Percentiles rank a stretch among this genome's conserved stretches.
phyloP scores from a whole-genome alignment of 208 protist species.

The Acanthamoeba polyphaga region DNA sequence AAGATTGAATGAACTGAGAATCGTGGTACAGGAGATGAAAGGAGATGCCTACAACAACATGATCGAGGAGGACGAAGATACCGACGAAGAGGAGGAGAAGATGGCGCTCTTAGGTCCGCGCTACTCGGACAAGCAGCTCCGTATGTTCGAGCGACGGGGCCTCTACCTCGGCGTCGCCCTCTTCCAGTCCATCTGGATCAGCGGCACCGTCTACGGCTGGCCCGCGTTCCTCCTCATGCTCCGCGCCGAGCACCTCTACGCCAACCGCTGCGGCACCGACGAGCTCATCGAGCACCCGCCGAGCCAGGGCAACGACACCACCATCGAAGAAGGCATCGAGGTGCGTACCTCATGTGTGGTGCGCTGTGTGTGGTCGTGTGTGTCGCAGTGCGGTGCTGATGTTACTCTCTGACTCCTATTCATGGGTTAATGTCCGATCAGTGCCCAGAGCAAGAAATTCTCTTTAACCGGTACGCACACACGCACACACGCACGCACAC shows the following conservation, averaged over 20 bases:
- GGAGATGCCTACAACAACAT: too few relatives aligned
- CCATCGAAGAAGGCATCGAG: neutral
- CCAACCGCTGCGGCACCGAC: neutral
- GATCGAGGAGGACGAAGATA: neutral
- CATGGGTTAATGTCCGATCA: neutral
- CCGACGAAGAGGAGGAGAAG: neutral
- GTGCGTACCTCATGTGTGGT: neutral
- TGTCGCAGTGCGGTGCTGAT: neutral
- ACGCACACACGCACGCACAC: too few relatives aligned
- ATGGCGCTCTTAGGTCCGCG: neutral
- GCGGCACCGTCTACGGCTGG: slow-evolving; percentile 37
- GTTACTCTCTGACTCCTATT: too few relatives aligned
- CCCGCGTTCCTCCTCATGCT: slow-evolving; percentile 28
- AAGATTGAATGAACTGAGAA: too few relatives aligned
- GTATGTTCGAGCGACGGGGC: neutral
- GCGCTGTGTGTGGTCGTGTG: neutral
- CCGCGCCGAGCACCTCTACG: slow-evolving; percentile 26
- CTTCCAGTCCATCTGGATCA: slow-evolving; percentile 33
- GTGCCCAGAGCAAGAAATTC: slow-evolving; percentile 46
- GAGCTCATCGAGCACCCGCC: neutral
- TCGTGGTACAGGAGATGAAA: too few relatives aligned
- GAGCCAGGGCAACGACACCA: neutral
- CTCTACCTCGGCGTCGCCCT: neutral
- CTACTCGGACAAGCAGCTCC: neutral
- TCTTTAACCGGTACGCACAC: neutral